Percentiles rank a stretch among this genome's conserved stretches.
phyloP scores from a whole-genome alignment of 2,329 filamentous ascomycete species.

The Tolypocladium ovalisporum region DNA sequence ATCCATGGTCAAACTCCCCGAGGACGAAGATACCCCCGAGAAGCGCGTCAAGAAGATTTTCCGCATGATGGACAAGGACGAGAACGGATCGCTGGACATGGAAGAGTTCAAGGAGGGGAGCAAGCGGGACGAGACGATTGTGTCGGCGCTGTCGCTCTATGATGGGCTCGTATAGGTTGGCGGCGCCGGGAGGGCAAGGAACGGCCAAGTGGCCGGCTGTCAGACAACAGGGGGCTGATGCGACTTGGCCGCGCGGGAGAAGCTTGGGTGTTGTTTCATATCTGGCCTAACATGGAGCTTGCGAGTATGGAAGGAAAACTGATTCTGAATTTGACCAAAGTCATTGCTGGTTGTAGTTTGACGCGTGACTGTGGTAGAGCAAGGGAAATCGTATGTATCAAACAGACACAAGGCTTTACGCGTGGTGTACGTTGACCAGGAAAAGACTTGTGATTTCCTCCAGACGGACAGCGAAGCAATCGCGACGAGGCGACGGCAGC shows the following conservation, averaged over 20 bases:
- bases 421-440: too few species aligned
- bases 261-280: not conserved
- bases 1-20: conserved; percentile 96
- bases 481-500: not conserved
- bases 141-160: conserved; percentile 90
- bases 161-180: conserved; percentile 73
- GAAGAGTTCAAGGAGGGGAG: conserved; percentile 98
- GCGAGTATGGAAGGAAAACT: not conserved
- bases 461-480: not conserved
- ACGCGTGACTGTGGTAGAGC: not conserved
- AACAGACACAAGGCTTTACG: not conserved
- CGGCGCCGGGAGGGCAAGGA: not conserved
- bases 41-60: conserved; percentile 98
- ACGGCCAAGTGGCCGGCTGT: not conserved
- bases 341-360: not conserved
- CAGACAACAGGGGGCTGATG: not conserved
- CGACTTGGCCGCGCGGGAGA: not conserved
- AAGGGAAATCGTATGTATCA: not conserved
- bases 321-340: not conserved
- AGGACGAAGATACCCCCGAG: conserved; percentile 97
- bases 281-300: not conserved
- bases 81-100: conserved; percentile 94
- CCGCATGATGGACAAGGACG: conserved; percentile 99
- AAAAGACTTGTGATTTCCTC: not conserved
- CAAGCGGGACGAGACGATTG: conserved; percentile 97